Evolutionary conservation across 164 flowering plant genomes (phyloP).

Genomic region (Paratinospora sagittata): DNA sequence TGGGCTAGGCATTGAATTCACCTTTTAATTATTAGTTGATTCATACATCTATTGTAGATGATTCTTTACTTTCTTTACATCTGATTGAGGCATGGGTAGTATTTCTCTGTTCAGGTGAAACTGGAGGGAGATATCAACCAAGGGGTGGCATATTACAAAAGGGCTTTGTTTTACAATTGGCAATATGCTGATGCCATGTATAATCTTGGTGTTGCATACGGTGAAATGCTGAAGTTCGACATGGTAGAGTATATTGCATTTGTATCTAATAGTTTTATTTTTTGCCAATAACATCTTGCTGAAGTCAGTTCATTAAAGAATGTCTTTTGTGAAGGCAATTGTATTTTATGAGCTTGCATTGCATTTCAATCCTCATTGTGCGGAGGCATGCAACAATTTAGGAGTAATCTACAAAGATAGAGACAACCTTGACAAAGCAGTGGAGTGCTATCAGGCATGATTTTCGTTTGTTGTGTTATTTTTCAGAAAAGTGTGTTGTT

Average conservation of each 20-base stretch:
- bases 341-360: conserved; percentile 96
- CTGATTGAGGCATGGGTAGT: conserved; percentile 2
- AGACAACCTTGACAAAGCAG: conserved; percentile 99
- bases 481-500: background rate
- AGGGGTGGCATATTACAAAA: conserved; percentile 90
- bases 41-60: too few species aligned
- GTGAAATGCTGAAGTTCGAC: conserved; percentile 97
- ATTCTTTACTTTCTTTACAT: too few species aligned
- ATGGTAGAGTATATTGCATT: conserved; percentile 41
- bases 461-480: background rate
- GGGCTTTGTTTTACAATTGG: conserved; percentile 94
- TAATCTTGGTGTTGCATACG: conserved; percentile 99
- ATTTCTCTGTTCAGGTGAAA: conserved; percentile 59
- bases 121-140: conserved; percentile 92
- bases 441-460: conserved; percentile 92
- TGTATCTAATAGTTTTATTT: background rate
- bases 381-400: conserved; percentile 98
- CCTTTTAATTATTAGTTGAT: background rate
- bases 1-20: background rate
- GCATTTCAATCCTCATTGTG: conserved; percentile 98
- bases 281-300: conserved; percentile 2
- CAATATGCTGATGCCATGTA: conserved; percentile 99
- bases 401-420: conserved; percentile 96
- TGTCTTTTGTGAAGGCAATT: conserved; percentile 63
- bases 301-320: conserved; percentile 10